Conservation (phyloP, 176 grass and related monocot species). For the Chloris gayana region DNA sequence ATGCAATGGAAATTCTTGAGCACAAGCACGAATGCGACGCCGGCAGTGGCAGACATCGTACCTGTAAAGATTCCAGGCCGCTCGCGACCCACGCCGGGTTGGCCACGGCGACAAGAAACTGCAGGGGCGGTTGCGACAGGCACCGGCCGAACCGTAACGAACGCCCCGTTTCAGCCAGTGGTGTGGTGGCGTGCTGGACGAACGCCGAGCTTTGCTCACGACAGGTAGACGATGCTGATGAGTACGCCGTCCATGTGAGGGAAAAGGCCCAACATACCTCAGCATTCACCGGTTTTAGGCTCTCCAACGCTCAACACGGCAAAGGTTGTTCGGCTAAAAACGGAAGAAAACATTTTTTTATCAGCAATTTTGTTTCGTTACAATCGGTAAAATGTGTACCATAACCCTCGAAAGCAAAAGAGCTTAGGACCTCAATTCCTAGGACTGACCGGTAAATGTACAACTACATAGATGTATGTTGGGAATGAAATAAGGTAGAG, state of each 20-base stretch:
- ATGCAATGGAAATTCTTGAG: too few relatives aligned
- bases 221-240: background rate
- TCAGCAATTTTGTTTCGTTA: too few relatives aligned
- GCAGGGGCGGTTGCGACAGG: slow-evolving; percentile 20
- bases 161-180: slow-evolving; percentile 12
- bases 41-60: too few relatives aligned
- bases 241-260: background rate
- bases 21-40: background rate
- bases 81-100: slow-evolving; percentile 15
- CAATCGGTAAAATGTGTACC: too few relatives aligned
- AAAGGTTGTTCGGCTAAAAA: background rate
- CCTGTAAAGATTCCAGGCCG: background rate
- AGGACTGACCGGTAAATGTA: too few relatives aligned
- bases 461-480: too few relatives aligned
- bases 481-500: too few relatives aligned
- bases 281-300: background rate
- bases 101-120: slow-evolving; percentile 34
- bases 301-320: background rate
- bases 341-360: background rate
- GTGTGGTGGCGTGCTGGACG: background rate
- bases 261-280: background rate
- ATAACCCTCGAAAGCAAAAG: too few relatives aligned
- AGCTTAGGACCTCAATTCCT: too few relatives aligned
- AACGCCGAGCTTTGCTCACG: background rate
- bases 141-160: slow-evolving; percentile 22